Conservation (phyloP, 225 moss, liverwort and hornwort genomes). For the Sphagnum tenellum region DNA sequence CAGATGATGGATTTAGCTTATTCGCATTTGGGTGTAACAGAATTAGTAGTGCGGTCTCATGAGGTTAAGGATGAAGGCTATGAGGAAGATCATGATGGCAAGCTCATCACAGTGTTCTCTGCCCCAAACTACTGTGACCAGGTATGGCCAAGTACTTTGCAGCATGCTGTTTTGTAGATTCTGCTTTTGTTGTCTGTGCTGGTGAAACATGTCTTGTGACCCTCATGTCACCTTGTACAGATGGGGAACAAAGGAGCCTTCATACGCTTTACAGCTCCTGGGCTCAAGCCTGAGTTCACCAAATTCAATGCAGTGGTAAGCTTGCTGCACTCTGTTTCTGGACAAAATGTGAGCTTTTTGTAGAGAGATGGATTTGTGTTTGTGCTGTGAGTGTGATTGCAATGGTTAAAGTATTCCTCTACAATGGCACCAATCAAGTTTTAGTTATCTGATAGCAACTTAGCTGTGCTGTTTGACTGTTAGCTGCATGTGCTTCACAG, state of each 20-base stretch:
- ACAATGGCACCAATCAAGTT: background rate
- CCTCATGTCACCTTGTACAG: conserved; percentile 13
- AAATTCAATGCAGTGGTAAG: conserved; percentile 86
- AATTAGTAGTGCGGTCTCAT: conserved; percentile 90
- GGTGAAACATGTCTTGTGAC: too few relatives aligned
- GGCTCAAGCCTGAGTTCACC: conserved; percentile 83
- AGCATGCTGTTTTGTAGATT: too few relatives aligned
- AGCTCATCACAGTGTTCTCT: conserved; percentile 89
- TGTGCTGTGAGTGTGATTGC: too few relatives aligned
- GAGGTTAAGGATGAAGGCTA: conserved; percentile 98
- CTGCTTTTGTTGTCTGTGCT: too few relatives aligned
- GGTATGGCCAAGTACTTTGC: conserved; percentile 19
- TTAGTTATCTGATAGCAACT: background rate
- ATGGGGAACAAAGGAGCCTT: conserved; percentile 99
- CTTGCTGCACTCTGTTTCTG: background rate
- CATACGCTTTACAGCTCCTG: conserved; percentile 70
- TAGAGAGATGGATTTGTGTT: background rate
- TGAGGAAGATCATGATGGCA: conserved; percentile 78
- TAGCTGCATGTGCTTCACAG: too few relatives aligned
- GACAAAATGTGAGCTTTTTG: background rate
- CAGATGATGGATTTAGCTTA: too few relatives aligned
- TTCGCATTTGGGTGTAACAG: conserved; percentile 15
- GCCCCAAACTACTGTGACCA: conserved; percentile 99
- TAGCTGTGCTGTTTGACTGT: background rate
- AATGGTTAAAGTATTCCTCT: background rate